A percentile compares a stretch with the other conserved stretches of the same genome.
phyloP scores from a whole-genome alignment of 2,329 filamentous ascomycete species.

The Dactylella cylindrospora region DNA sequence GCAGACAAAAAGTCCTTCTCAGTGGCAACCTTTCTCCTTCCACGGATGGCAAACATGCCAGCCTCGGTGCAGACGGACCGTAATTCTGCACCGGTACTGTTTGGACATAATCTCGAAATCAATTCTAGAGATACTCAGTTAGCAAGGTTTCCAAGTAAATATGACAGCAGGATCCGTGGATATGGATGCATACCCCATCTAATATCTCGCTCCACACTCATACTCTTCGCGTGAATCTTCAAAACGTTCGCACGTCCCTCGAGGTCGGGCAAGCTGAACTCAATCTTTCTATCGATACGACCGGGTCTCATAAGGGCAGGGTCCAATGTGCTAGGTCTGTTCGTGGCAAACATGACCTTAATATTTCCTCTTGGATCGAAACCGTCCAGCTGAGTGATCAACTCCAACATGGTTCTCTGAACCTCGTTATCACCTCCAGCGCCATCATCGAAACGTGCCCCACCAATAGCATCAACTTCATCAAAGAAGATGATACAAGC shows the following conservation, averaged over 20 bases:
- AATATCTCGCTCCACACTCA: conserved; percentile 98
- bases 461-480: conserved; percentile 94
- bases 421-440: conserved; percentile 97
- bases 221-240: conserved; percentile 97
- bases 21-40: conserved; percentile 91
- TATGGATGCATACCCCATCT: conserved; percentile 63
- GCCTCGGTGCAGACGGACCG: conserved; percentile 96
- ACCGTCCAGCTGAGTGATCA: conserved; percentile 94
- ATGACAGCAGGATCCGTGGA: neutral
- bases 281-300: conserved; percentile 97
- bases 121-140: conserved; percentile 62
- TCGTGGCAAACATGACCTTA: conserved; percentile 99
- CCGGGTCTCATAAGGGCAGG: conserved; percentile 96
- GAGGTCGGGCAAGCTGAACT: conserved; percentile 95
- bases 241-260: conserved; percentile 97
- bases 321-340: conserved; percentile 90
- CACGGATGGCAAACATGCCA: conserved; percentile 93
- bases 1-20: conserved; percentile 98
- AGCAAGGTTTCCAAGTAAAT: conserved; percentile 6
- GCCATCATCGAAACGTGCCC: conserved; percentile 93
- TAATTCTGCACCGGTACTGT: conserved; percentile 93
- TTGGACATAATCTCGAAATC: conserved; percentile 94
- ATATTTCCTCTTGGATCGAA: conserved; percentile 97
- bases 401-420: conserved; percentile 94
- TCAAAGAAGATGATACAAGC: conserved; percentile 99